phyloP scores from a whole-genome alignment of 768 basidiomycete species.

The Coprinopsis sp. region DNA sequence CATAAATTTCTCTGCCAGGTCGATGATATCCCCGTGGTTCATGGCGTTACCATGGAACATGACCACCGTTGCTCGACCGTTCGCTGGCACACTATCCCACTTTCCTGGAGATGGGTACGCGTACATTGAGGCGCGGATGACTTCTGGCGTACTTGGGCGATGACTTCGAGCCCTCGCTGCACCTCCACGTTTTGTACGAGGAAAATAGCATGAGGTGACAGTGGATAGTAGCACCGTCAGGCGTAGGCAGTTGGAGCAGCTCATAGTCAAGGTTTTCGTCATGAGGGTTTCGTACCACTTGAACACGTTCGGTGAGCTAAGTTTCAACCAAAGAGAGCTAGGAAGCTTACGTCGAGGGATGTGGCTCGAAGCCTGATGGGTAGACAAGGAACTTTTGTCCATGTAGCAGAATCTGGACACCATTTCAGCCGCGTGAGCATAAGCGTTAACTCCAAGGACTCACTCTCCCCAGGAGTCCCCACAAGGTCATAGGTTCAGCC shows the following conservation, averaged over 20 bases:
- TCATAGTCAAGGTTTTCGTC: conserved; percentile 2
- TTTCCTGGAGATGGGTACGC: not conserved
- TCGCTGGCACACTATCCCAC: not conserved
- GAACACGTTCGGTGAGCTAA: not conserved
- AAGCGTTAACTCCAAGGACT: too few species aligned
- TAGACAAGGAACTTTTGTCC: conserved; percentile 10
- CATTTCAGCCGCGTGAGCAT: too few species aligned
- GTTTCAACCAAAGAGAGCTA: not conserved
- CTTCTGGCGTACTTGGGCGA: not conserved
- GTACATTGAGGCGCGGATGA: not conserved
- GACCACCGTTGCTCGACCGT: conserved; percentile 58
- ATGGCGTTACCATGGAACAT: conserved; percentile 86
- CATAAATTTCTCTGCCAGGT: conserved; percentile 61
- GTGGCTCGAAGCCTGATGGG: conserved; percentile 1
- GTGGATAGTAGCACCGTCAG: conserved; percentile 8
- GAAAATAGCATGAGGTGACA: conserved; percentile 12
- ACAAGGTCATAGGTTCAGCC: too few species aligned
- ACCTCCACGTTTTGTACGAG: not conserved
- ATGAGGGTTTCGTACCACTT: conserved; percentile 1
- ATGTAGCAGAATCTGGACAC: conserved; percentile 6
- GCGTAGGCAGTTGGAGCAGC: conserved; percentile 9
- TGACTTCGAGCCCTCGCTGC: not conserved
- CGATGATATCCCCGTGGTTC: conserved; percentile 70
- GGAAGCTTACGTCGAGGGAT: conserved; percentile 4
- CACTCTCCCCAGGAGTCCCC: too few species aligned